Base-by-base conservation (phyloP, 2,329 filamentous ascomycete genomes). In the Hortaea werneckii region DNA sequence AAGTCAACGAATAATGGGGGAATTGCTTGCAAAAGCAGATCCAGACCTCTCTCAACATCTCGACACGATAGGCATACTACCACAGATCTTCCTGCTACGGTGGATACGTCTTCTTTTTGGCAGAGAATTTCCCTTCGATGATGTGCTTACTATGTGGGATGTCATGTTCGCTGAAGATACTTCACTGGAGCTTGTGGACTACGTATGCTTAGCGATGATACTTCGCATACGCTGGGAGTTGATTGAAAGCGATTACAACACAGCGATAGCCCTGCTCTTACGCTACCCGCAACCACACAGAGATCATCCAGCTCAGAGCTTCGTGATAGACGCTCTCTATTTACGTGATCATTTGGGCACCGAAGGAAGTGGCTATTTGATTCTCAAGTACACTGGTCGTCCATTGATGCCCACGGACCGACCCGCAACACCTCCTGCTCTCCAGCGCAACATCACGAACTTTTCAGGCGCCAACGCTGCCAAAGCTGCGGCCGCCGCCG, bases 1-100 rank as follows among this genome's bases (percentile, higher is more conserved):
- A 60, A 95, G 89, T 67, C 80, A 83, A 58, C 79, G 83, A 55
- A 94, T 98, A 50, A 90, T 96, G 60, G 82, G 94, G 57, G 77
- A 84, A 28, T 81, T 86, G 43, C 70, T 98, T 39, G 79, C 79
- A 47, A 82, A 80, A 52, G 74, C 87, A 29, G 92, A 96, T 60
- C 82, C 85, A n/a, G 83, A 88, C 58, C 75, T 96, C 28, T 83
- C 87, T 10, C 73, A 74, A 26, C 89, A 96, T 63, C 74, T 98
- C 12, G 82, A 81, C 48, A 77, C 79, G 49, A 82, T 95, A 40
- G 90, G 95, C 49, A 82, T 98, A 50, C 69, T 95, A n/a, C 92
- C 92, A 1, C 92, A 98, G 58, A 90, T 98, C 42, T 98, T 96
- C 60, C 70, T 96, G 26, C 94, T 96, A 85, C 87, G 92, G 47